Evolutionary conservation across 306 rosid genomes (phyloP).

Genomic region (Oxytropis ochrocephala): DNA sequence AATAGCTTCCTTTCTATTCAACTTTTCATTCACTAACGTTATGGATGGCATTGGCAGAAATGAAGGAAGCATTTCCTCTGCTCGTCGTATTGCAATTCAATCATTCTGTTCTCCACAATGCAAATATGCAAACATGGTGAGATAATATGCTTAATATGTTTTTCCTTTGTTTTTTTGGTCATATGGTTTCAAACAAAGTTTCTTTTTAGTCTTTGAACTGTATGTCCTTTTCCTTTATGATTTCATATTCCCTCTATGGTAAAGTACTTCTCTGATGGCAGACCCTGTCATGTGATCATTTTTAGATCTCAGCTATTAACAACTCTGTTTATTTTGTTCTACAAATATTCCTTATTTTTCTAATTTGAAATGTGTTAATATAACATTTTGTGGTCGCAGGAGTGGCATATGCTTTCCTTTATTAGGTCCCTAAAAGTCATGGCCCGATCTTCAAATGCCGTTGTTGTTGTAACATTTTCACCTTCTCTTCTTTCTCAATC

Average conservation of each 20-base stretch:
- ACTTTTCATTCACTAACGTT: conserved; percentile 14
- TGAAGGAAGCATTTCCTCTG: conserved; percentile 38
- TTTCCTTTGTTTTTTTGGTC: neutral
- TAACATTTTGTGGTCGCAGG: conserved; percentile 38
- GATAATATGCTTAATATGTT: conserved; percentile 9
- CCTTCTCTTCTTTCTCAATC: conserved; percentile 62
- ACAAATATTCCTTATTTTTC: neutral
- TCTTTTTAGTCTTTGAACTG: neutral
- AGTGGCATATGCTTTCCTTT: conserved; percentile 87
- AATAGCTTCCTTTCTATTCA: neutral
- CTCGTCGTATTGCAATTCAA: conserved; percentile 78
- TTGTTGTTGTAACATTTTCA: conserved; percentile 68
- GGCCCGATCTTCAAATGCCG: conserved; percentile 67
- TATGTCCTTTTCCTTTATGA: neutral
- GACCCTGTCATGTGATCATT: neutral
- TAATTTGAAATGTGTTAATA: neutral
- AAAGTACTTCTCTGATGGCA: neutral
- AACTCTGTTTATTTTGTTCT: neutral
- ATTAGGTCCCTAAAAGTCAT: conserved; percentile 61
- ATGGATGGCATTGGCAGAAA: conserved; percentile 31
- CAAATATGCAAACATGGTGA: conserved; percentile 58
- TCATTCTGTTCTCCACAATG: conserved; percentile 91
- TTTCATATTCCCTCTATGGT: neutral
- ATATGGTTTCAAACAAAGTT: neutral
- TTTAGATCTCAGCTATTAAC: neutral